These are phyloP conservation scores for Skeletonema costatum DNA, from an alignment of 108 stramenopile species.

Conservation along the genomic window DNA sequence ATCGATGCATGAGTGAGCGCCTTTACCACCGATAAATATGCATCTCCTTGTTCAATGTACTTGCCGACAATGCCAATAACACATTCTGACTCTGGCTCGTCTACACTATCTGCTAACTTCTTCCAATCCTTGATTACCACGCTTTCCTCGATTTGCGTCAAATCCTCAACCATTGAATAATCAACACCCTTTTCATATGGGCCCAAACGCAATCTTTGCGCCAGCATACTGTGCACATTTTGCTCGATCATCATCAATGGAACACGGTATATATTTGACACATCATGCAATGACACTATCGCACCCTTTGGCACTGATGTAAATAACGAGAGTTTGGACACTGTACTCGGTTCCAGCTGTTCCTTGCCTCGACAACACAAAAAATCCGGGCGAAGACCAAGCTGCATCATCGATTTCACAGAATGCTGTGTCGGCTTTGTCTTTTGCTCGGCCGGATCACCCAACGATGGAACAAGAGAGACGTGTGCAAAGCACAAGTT, in stretches of 20 bases:
- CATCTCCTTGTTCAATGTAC: slow-evolving; percentile 64
- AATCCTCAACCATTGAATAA: slow-evolving; percentile 51
- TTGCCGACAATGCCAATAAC: slow-evolving; percentile 85
- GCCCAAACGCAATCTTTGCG: slow-evolving; percentile 35
- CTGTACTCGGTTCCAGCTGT: slow-evolving; percentile 51
- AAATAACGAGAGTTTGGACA: slow-evolving; percentile 65
- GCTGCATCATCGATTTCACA: slow-evolving; percentile 58
- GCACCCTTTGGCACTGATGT: slow-evolving; percentile 61
- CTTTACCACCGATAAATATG: slow-evolving; percentile 72
- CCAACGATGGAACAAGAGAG: slow-evolving; percentile 55
- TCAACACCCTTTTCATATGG: slow-evolving; percentile 39
- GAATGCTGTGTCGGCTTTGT: slow-evolving; percentile 64
- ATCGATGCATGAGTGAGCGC: slow-evolving; percentile 86
- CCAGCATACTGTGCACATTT: slow-evolving; percentile 52
- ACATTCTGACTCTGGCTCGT: slow-evolving; percentile 59
- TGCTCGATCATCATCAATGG: slow-evolving; percentile 84
- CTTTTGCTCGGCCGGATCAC: slow-evolving; percentile 54
- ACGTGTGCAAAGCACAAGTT: slow-evolving; percentile 76
- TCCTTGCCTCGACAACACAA: slow-evolving; percentile 60
- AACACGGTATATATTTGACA: slow-evolving; percentile 88
- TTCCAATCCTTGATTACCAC: slow-evolving; percentile 48
- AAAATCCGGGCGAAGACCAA: slow-evolving; percentile 73
- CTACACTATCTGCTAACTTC: slow-evolving; percentile 70
- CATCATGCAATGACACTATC: slow-evolving; percentile 81
- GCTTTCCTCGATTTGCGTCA: slow-evolving; percentile 39